Evolutionary conservation across 192 early-diverging fungal species (phyloP), one percentile per base, ranked within the genome.

Genomic region (Spizellomyces punctatus): DNA sequence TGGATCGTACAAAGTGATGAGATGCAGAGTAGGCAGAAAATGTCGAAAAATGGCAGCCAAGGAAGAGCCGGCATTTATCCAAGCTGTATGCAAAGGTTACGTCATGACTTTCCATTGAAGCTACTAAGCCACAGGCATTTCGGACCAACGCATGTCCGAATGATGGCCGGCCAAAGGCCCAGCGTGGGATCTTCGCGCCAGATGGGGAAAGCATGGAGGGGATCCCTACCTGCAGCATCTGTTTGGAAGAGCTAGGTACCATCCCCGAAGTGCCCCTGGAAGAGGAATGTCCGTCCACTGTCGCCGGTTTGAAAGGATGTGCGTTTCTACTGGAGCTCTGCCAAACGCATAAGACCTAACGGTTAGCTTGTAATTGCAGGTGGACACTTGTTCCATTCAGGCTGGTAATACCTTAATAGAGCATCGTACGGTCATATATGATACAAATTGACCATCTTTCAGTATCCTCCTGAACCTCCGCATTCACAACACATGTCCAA

Each of bases 301-400:
- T 68, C 27, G 66, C 66, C 17, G 36, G 49, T 68, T 16, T 68
- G 54, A 66, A 66, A 66, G 64, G 43, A 8, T 66, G 64, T 66
- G 52, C 27, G 62, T 41, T 5, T 5, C 19, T 64, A 6, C 50
- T 12, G 50, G 14, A 12, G 50, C 50, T 46, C 41, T 46, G 0
- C 63, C 14, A 16, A 64, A 64, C 63, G 0, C 44, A 16, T 1
- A 46, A 64, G 10, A 12, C n/a, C 12, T 64, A 27, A 46, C 16
- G 4, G 0, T 22, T 46, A 46, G 1, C 16, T 52, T 68, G 16
- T 1, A n/a, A 22, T 36, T 58, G 8, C 45, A 66, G 64, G 66
- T 42, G 66, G 66, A 0, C 66, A 68, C 5, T 57, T 68, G 4
- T 68, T 68, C 42, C 66, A 68, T 42, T 54, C 66, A 19, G 27